These are phyloP conservation scores for Boletus semigastroideus DNA, from an alignment of 1,284 basidiomycete species.

Conservation along the genomic window DNA sequence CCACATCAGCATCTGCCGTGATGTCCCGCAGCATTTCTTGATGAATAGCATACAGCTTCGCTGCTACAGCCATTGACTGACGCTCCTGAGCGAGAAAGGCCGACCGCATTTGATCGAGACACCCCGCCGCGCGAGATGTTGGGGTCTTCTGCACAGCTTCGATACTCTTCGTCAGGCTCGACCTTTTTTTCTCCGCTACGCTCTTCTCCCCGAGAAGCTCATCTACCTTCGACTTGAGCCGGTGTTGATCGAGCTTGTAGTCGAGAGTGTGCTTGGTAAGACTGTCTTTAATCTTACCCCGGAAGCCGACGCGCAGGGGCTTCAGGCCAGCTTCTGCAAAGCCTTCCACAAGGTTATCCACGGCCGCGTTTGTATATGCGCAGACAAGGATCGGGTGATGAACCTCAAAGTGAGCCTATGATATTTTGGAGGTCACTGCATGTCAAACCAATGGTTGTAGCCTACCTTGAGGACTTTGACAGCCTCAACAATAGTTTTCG, in stretches of 20 bases:
- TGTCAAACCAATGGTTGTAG: not conserved
- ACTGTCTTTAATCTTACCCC: constrained; percentile 58
- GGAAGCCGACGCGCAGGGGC: constrained; percentile 75
- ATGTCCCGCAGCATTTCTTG: constrained; percentile 61
- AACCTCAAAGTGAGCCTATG: constrained; percentile 73
- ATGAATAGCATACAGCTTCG: constrained; percentile 47
- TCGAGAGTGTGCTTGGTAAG: constrained; percentile 67
- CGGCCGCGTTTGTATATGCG: constrained; percentile 92
- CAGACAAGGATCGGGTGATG: constrained; percentile 85
- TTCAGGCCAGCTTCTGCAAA: constrained; percentile 63
- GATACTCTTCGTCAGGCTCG: constrained; percentile 29
- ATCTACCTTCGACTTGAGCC: constrained; percentile 47
- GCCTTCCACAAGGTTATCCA: constrained; percentile 89
- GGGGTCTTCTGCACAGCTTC: constrained; percentile 21
- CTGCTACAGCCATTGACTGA: constrained; percentile 36
- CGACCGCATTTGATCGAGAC: constrained; percentile 41
- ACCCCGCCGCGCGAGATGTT: constrained; percentile 21
- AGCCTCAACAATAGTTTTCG: constrained; percentile 86
- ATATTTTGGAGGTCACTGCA: not conserved
- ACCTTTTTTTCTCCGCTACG: constrained; percentile 30
- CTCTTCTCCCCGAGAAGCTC: constrained; percentile 36
- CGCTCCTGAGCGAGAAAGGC: constrained; percentile 39
- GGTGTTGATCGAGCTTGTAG: constrained; percentile 63
- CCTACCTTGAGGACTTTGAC: constrained; percentile 78
- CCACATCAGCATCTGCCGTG: constrained; percentile 70